These are phyloP conservation scores for Zymoseptoria crescenta DNA, from an alignment of 2,329 filamentous ascomycete genomes.

Conservation along the genomic window DNA sequence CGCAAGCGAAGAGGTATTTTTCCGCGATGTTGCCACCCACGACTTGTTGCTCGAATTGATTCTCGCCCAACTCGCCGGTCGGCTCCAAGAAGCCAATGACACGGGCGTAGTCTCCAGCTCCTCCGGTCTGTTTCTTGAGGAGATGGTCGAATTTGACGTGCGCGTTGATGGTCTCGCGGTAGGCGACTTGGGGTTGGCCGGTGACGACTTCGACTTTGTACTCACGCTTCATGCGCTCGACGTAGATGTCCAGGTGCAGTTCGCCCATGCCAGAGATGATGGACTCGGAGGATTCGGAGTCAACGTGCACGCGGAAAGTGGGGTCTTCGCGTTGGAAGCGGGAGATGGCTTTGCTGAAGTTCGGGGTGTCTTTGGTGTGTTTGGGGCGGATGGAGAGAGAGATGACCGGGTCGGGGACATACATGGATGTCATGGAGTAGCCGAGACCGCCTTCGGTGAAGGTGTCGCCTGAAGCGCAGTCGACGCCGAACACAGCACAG, in stretches of 20 bases:
- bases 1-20: constrained; percentile 89
- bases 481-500: constrained; percentile 94
- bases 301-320: constrained; percentile 91
- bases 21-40: constrained; percentile 86
- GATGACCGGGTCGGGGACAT: constrained; percentile 95
- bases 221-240: constrained; percentile 92
- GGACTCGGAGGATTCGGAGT: constrained; percentile 86
- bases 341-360: constrained; percentile 98
- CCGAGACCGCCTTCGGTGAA: constrained; percentile 90
- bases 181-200: constrained; percentile 94
- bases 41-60: constrained; percentile 80
- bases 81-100: constrained; percentile 91
- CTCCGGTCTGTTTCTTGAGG: constrained; percentile 90
- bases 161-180: constrained; percentile 83
- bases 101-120: constrained; percentile 89
- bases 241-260: constrained; percentile 91
- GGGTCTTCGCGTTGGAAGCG: constrained; percentile 98
- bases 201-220: constrained; percentile 94
- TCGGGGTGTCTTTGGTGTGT: constrained; percentile 79
- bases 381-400: constrained; percentile 96
- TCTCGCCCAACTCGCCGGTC: constrained; percentile 61
- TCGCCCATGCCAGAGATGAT: constrained; percentile 99
- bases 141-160: constrained; percentile 83
- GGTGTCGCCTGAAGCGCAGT: constrained; percentile 94
- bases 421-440: constrained; percentile 97